Percentiles rank a stretch among this genome's conserved stretches.
These are phyloP conservation scores for Hypoxylon subgilvum DNA, from an alignment of 495 filamentous ascomycete species.

Conservation along the genomic window DNA sequence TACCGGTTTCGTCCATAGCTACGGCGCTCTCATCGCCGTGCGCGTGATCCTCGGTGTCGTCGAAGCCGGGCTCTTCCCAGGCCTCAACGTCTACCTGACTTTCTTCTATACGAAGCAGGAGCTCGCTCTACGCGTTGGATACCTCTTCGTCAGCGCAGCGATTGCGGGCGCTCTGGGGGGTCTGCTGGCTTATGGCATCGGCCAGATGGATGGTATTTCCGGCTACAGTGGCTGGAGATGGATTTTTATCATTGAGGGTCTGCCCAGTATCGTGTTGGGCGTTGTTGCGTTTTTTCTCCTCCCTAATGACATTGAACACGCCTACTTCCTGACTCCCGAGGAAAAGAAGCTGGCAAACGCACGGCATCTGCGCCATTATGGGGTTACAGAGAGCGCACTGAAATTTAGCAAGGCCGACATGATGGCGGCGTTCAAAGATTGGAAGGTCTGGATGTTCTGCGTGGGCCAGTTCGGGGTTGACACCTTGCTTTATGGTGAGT, in stretches of 20 bases:
- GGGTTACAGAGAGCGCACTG: conserved; percentile 64
- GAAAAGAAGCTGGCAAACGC: conserved; percentile 60
- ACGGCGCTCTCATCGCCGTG: conserved; percentile 55
- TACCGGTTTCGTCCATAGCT: conserved; percentile 67
- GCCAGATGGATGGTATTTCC: conserved; percentile 69
- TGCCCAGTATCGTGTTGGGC: conserved; percentile 70
- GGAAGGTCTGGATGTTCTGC: conserved; percentile 70
- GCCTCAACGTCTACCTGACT: conserved; percentile 71
- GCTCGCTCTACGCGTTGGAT: conserved; percentile 74
- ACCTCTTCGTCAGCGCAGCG: conserved; percentile 77
- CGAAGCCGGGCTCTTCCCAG: conserved; percentile 76
- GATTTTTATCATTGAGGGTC: conserved; percentile 76
- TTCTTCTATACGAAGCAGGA: conserved; percentile 78
- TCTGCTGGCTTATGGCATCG: conserved; percentile 74
- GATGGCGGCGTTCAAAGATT: conserved; percentile 60
- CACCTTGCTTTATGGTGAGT: conserved; percentile 71
- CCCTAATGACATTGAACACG: conserved; percentile 68
- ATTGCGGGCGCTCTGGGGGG: conserved; percentile 79
- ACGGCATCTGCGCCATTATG: conserved; percentile 57
- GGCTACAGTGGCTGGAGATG: conserved; percentile 69
- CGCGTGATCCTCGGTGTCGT: conserved; percentile 67
- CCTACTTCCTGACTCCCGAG: conserved; percentile 64
- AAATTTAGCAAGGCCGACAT: conserved; percentile 62
- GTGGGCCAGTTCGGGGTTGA: conserved; percentile 71
- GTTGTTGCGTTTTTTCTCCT: conserved; percentile 66